Base-by-base conservation (phyloP, 1,284 basidiomycete genomes). In the Rhodotorula sp. region DNA sequence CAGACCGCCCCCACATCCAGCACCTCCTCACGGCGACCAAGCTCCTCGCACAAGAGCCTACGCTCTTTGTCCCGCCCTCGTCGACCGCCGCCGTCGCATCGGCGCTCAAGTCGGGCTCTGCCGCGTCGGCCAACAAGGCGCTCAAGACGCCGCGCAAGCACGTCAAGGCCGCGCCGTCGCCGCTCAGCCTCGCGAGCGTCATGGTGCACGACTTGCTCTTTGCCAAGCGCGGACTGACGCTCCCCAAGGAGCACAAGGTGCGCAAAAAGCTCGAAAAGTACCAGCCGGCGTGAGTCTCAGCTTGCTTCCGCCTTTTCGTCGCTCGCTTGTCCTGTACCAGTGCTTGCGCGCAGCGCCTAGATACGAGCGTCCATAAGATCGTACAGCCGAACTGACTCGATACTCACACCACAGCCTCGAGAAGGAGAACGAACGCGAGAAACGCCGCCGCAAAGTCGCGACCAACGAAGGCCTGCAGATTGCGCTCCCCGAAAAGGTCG, bases 131-230 rank as follows among this genome's bases (percentile, higher is more conserved):
- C 0, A 55, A 61, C 50, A 74, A 74, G 45, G 73, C 68, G 1
- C 61, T 76, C 46, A 63, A 63, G 52, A 45, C 25, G 44, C 53
- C 61, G 55, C 67, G 66, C 60, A 57, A 67, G 49, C 49, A 60
- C 45, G 25, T 63, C 59, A 64, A 67, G 52, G 48, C 63, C 69
- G 67, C 75, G 42, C 70, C 70, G 58, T 72, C 73, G 19, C 75
- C 75, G 8, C 49, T 46, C n/a, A 66, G 61, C 27, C 85, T 96
- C 61, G 87, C 90, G 9, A 85, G 92, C 21, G 88, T 95, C 53
- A 88, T 97, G 45, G 87, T 94, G 7, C 93, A 97, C 77, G 94
- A 97, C 81, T 82, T 93, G 19, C 84, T 97, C 46, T 85, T 96
- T 59, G 85, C 90, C 23, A 83, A 86, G 25, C 90, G 91, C 25